Evolutionary conservation across 257 asterid genomes (phyloP), one percentile per base, ranked within the genome.

Genomic region (Nyctanthes arbortristis): DNA sequence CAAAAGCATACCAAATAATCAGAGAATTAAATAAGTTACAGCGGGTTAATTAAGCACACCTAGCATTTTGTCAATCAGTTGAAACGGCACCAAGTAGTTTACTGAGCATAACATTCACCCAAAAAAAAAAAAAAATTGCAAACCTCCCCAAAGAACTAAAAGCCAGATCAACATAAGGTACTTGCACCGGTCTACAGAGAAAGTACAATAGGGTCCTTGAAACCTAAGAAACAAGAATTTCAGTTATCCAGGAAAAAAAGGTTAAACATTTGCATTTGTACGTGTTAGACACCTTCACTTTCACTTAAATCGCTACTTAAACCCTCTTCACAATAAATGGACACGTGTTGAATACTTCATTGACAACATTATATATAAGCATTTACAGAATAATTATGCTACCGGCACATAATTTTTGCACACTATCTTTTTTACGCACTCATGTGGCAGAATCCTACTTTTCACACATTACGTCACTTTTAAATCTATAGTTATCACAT

Each of bases 11-110:
- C 31, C 8, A 45, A 67, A 28, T 34, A 57, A 24, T 39, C 22
- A 37, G 27, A 32, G 63, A 28, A 16, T 71, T 65, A 27, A 35
- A 52, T 47, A 29, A 61, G 45, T 74, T 54, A 34, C n/a, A n/a
- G n/a, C n/a, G n/a, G n/a, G n/a, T n/a, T n/a, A 10, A 43, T 14
- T 22, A 49, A 61, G 61, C 52, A 65, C 71, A 80, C 72, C 70
- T 61, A 66, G 61, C 70, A 77, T 70, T 61, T 71, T 70, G 75
- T 66, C 67, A 60, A 49, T 72, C 79, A 72, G 70, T 65, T 74
- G 59, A 34, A 52, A 70, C 67, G 68, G 69, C 69, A 77, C 68
- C 29, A 69, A 66, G 32, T 54, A 29, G 62, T 61, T 65, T 61
- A 66, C 34, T 52, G n/a, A 73, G 67, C 73, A 74, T 74, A 67